Evolutionary conservation across 2,329 filamentous ascomycete species (phyloP).

Genomic region (Fusarium sublunatum): DNA sequence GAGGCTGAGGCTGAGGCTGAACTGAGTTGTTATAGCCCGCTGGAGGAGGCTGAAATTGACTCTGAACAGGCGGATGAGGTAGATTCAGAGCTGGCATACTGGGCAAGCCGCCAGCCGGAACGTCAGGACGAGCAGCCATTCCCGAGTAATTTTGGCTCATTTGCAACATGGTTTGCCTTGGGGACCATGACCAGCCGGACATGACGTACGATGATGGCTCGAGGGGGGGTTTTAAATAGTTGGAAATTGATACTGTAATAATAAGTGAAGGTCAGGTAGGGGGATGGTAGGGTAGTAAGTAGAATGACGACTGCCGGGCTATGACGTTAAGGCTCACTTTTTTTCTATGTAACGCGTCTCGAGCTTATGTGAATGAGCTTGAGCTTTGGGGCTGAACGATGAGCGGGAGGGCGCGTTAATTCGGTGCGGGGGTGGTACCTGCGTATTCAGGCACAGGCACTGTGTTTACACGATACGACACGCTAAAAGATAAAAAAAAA

Average conservation of each 20-base stretch:
- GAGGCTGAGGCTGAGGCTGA: background rate
- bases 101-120: conserved; percentile 5
- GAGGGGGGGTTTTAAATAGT: background rate
- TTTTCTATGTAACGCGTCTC: conserved; percentile 5
- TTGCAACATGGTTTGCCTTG: conserved; percentile 33
- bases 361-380: background rate
- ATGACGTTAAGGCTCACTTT: conserved; percentile 18
- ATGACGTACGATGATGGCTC: conserved; percentile 3
- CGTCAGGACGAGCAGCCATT: conserved; percentile 4
- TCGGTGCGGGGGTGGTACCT: conserved; percentile 15
- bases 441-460: conserved; percentile 20
- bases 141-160: conserved; percentile 10
- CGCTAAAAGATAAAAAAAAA: too few species aligned
- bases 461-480: background rate
- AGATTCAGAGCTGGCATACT: conserved; percentile 23
- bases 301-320: conserved; percentile 15
- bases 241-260: conserved; percentile 1
- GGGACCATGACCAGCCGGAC: conserved; percentile 37
- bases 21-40: background rate
- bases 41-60: background rate
- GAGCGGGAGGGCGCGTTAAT: background rate
- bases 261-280: background rate
- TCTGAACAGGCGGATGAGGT: conserved; percentile 8
- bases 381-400: conserved; percentile 1
- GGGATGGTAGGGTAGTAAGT: background rate